A percentile compares a stretch with the other conserved stretches of the same genome.
These are phyloP conservation scores for Xylaria palmicola DNA, from an alignment of 495 filamentous ascomycete species.

Conservation along the genomic window DNA sequence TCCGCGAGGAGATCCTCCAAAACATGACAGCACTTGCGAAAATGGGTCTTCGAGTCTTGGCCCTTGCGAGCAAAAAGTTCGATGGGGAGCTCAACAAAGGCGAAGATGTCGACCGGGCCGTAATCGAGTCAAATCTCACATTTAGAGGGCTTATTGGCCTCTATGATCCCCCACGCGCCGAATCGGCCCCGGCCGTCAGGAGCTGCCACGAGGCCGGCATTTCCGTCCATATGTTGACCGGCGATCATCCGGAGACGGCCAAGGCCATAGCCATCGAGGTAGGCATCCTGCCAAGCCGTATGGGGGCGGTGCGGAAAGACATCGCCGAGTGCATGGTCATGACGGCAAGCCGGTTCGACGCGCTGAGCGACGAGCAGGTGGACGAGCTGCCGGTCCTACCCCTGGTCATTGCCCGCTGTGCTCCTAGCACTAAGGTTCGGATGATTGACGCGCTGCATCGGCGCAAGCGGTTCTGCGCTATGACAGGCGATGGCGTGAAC, in stretches of 20 bases:
- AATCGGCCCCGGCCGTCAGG: slow-evolving; percentile 53
- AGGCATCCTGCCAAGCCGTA: slow-evolving; percentile 62
- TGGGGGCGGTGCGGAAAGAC: slow-evolving; percentile 49
- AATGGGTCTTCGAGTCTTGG: slow-evolving; percentile 65
- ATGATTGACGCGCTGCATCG: slow-evolving; percentile 73
- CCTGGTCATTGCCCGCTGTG: slow-evolving; percentile 67
- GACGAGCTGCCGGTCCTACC: slow-evolving; percentile 62
- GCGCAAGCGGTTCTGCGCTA: slow-evolving; percentile 62
- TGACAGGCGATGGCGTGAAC: slow-evolving; percentile 80
- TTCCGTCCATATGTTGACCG: slow-evolving; percentile 73
- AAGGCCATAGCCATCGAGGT: slow-evolving; percentile 64
- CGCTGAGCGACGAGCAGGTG: slow-evolving; percentile 57
- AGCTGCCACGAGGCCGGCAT: slow-evolving; percentile 67
- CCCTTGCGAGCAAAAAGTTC: slow-evolving; percentile 54
- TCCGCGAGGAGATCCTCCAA: slow-evolving; percentile 51
- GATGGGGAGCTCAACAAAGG: slow-evolving; percentile 29
- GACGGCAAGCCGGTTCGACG: slow-evolving; percentile 64
- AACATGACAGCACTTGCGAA: slow-evolving; percentile 66
- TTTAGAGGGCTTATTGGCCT: slow-evolving; percentile 62
- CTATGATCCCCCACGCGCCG: slow-evolving; percentile 54
- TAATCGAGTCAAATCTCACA: slow-evolving; percentile 54
- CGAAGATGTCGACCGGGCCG: slow-evolving; percentile 50
- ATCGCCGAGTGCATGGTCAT: slow-evolving; percentile 64
- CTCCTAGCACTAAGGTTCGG: slow-evolving; percentile 66
- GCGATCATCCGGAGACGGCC: slow-evolving; percentile 67